Evolutionary conservation across 768 basidiomycete species (phyloP), one percentile per base, ranked within the genome.

Genomic region (Phanerochaete carnosa): DNA sequence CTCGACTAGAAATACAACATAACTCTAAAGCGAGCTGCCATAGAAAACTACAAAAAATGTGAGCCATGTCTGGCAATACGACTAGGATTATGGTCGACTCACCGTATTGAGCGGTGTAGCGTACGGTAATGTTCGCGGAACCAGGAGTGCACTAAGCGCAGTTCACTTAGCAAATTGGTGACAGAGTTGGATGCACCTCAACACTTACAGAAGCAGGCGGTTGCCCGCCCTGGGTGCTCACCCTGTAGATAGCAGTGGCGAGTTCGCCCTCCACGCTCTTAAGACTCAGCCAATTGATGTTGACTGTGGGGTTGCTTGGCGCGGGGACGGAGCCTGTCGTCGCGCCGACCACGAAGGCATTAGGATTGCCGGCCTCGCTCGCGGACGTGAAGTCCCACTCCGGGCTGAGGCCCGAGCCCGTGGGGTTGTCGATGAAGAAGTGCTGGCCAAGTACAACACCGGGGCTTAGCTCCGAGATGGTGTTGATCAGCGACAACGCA

Each of bases 241-340:
- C 71, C 45, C 87, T 75, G 71, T 80, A 87, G 2, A 87, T 72
- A 58, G 74, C 66, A 32, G 70, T 76, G 0, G 86, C 85, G 35
- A 87, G 70, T 2, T 72, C 67, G 1, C 86, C 88, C 28, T 76
- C 52, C 3, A 83, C 72, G 26, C 63, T 68, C n/a, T 72, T 75
- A 23, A 90, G 67, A 63, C 78, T 70, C 3, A 88, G 72, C 82
- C 83, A 87, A 61, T 85, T 82, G 26, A 89, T 75, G 64, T 87
- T 79, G 33, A 69, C 55, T 0, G 68, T 47, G 16, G 65, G 60
- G 22, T 77, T 73, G 4, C 72, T 73, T 4, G 82, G 80, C 0
- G 82, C 75, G 4, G 77, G 65, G 7, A 85, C 55, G 57, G 74
- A 72, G 0, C 71, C 79, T 22, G 69, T 68, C 65, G 77, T 81